Evolutionary conservation across 176 grass and related monocot genomes (phyloP).

Genomic region (maize (Zea mays)): Zm-B73-REFERENCE-NAM-5.0 NC_050100.1:222017501-222018000

Average conservation of each 20-base stretch:
- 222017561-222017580: constrained; percentile 1
- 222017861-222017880: background rate
- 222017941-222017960: background rate
- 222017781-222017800: background rate
- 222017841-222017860: background rate
- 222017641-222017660: constrained; percentile 12
- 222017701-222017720: background rate
- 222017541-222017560: background rate
- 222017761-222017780: background rate
- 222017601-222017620: constrained; percentile 32
- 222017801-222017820: background rate
- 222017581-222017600: background rate
- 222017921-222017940: background rate
- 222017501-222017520: constrained; percentile 22
- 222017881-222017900: background rate
- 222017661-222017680: background rate
- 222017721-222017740: background rate
- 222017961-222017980: background rate
- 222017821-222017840: background rate
- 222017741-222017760: background rate
- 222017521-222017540: constrained; percentile 35
- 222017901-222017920: background rate
- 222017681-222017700: background rate
- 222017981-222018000: background rate
- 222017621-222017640: constrained; percentile 13